Percentiles rank a stretch among this genome's conserved stretches.
phyloP scores from a whole-genome alignment of 768 basidiomycete species.

The Rhodotorula sphaerocarpa region DNA sequence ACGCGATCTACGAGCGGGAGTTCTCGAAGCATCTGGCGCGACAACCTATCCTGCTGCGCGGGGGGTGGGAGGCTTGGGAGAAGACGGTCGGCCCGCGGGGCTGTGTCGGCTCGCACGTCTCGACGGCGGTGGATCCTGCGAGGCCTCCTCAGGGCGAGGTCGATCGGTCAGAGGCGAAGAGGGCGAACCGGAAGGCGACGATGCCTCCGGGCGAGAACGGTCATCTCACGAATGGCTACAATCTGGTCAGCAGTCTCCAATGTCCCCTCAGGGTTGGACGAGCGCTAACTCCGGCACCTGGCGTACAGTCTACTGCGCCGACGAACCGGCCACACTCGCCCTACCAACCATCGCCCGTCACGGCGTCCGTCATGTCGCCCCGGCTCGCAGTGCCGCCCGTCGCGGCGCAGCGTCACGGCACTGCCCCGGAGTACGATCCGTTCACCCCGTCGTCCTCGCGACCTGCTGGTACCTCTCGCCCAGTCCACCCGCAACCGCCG shows the following conservation, averaged over 20 bases:
- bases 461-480: not conserved
- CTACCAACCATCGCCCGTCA: not conserved
- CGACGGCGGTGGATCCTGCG: not conserved
- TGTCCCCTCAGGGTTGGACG: too few relatives aligned
- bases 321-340: not conserved
- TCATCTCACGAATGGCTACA: too few relatives aligned
- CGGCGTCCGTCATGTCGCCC: slow-evolving; percentile 16
- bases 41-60: slow-evolving; percentile 71
- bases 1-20: slow-evolving; percentile 63
- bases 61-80: slow-evolving; percentile 77
- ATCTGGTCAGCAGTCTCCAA: too few relatives aligned
- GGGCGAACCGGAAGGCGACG: slow-evolving; percentile 17
- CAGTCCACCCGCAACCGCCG: slow-evolving; percentile 7
- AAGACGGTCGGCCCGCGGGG: slow-evolving; percentile 49
- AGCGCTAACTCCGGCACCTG: too few relatives aligned
- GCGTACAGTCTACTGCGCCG: too few relatives aligned
- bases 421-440: slow-evolving; percentile 20
- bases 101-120: slow-evolving; percentile 30
- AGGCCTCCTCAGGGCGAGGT: not conserved
- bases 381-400: slow-evolving; percentile 29
- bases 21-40: slow-evolving; percentile 58
- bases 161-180: slow-evolving; percentile 9
- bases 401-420: slow-evolving; percentile 18
- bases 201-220: too few relatives aligned
- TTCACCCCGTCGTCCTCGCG: not conserved